Conservation (phyloP, 257 asterid species). For the Knoxia roxburghii region DNA sequence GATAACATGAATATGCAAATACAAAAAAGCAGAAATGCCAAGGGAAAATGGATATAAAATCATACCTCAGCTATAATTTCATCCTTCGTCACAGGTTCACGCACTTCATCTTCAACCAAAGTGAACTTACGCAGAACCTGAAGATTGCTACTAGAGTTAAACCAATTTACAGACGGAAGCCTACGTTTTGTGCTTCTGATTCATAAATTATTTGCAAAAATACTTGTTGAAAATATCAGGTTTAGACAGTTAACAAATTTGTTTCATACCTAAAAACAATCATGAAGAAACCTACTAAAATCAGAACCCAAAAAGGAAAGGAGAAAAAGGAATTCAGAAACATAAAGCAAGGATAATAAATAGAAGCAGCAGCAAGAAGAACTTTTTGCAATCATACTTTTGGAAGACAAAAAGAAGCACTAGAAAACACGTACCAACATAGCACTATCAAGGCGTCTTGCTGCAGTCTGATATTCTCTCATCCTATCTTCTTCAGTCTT, state of each 20-base stretch:
- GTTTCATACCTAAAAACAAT: background rate
- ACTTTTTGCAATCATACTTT: slow-evolving; percentile 11
- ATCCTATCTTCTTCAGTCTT: slow-evolving; percentile 52
- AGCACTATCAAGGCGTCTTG: slow-evolving; percentile 64
- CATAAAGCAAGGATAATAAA: background rate
- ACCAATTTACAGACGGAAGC: slow-evolving; percentile 12
- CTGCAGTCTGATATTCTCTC: slow-evolving; percentile 79
- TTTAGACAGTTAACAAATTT: background rate
- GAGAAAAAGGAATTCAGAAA: background rate
- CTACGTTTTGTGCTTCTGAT: background rate
- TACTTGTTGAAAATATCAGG: background rate
- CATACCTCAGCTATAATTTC: slow-evolving; percentile 76
- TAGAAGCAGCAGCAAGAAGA: slow-evolving; percentile 8
- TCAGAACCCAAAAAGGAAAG: background rate
- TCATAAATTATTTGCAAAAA: background rate
- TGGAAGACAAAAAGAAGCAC: slow-evolving; percentile 19
- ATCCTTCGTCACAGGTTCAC: slow-evolving; percentile 74
- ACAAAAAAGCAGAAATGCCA: background rate
- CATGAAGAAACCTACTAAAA: background rate
- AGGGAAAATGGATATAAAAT: slow-evolving; percentile 2
- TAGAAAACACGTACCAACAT: slow-evolving; percentile 50
- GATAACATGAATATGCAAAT: background rate
- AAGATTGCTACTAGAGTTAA: slow-evolving; percentile 11
- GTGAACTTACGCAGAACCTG: slow-evolving; percentile 68
- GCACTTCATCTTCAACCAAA: slow-evolving; percentile 52